A percentile compares a stretch with the other conserved stretches of the same genome.
Evolutionary conservation across 352 stramenopile species (phyloP).

Genomic region (Globisporangium emineosum): DNA sequence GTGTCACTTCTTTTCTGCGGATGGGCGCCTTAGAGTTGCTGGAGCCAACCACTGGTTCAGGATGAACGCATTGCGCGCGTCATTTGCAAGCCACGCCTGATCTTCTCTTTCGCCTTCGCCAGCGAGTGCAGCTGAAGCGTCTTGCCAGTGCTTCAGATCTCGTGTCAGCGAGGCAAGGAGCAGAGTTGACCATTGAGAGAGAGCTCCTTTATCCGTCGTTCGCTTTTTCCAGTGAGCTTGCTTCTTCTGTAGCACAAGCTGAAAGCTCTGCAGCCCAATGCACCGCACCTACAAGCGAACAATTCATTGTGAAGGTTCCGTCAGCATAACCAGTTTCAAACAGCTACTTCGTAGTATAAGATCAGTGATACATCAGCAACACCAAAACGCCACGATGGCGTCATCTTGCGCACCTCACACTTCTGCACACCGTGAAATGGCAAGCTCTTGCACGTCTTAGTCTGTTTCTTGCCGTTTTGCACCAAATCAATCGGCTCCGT

Average conservation of each 20-base stretch:
- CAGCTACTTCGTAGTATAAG: not conserved
- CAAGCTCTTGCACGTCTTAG: slow-evolving; percentile 5
- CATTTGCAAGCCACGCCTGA: slow-evolving; percentile 25
- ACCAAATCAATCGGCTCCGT: slow-evolving; percentile 3
- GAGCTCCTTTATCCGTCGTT: slow-evolving; percentile 8
- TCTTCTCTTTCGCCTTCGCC: slow-evolving; percentile 16
- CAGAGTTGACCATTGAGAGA: not conserved
- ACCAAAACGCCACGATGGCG: not conserved
- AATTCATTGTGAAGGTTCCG: not conserved
- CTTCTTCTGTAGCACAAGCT: slow-evolving; percentile 24
- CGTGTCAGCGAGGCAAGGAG: slow-evolving; percentile 5
- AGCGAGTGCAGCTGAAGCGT: slow-evolving; percentile 19
- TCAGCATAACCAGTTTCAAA: slow-evolving; percentile 1
- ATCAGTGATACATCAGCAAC: not conserved
- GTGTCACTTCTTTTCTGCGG: not conserved
- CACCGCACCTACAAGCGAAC: slow-evolving; percentile 31
- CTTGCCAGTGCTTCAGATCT: slow-evolving; percentile 21
- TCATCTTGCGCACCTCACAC: slow-evolving; percentile 1
- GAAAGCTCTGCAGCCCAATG: slow-evolving; percentile 40
- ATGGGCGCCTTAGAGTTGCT: not conserved
- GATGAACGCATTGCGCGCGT: slow-evolving; percentile 27
- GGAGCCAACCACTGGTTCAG: slow-evolving; percentile 23
- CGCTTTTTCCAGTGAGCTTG: slow-evolving; percentile 17
- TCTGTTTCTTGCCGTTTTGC: slow-evolving; percentile 5
- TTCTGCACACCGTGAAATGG: slow-evolving; percentile 7